phyloP scores from a whole-genome alignment of 805 yeast genomes.

The Dipodascopsis tothii region DNA sequence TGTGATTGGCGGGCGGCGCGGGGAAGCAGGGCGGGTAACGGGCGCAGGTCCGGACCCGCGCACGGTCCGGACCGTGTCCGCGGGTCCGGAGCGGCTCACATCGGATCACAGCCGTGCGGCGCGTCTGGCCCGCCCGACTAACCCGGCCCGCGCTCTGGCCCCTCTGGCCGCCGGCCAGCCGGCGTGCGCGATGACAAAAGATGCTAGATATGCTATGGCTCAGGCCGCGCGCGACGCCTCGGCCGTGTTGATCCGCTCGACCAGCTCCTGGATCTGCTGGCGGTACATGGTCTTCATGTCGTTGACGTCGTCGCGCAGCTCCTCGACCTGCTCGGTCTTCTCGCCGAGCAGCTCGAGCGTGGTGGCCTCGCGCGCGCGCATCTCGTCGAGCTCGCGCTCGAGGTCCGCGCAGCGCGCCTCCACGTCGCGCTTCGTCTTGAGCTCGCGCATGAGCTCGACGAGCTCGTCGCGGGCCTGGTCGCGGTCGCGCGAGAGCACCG shows the following conservation, averaged over 20 bases:
- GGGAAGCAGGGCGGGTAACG: no score
- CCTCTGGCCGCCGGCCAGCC: no score
- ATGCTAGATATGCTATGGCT: neutral
- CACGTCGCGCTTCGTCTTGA: conserved; percentile 10
- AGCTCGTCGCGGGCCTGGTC: conserved; percentile 64
- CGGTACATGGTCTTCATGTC: conserved; percentile 81
- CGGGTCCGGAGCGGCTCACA: no score
- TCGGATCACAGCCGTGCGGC: no score
- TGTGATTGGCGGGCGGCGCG: no score
- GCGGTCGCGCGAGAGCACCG: conserved; percentile 47
- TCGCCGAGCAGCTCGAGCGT: conserved; percentile 73
- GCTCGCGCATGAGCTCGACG: conserved; percentile 41
- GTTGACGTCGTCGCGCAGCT: conserved; percentile 75
- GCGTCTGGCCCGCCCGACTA: no score
- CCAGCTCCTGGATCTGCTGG: conserved; percentile 80
- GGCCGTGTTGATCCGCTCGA: conserved; percentile 38
- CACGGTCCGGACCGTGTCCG: no score
- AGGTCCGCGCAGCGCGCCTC: conserved; percentile 45
- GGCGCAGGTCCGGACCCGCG: no score
- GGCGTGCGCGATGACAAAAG: no score
- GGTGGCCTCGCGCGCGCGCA: conserved; percentile 44
- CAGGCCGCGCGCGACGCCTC: neutral
- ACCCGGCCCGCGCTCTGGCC: no score
- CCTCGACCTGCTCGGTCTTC: conserved; percentile 77
- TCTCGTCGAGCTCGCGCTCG: conserved; percentile 30